Conservation (phyloP, 805 yeast genomes). For the Priceomyces carsonii region DNA sequence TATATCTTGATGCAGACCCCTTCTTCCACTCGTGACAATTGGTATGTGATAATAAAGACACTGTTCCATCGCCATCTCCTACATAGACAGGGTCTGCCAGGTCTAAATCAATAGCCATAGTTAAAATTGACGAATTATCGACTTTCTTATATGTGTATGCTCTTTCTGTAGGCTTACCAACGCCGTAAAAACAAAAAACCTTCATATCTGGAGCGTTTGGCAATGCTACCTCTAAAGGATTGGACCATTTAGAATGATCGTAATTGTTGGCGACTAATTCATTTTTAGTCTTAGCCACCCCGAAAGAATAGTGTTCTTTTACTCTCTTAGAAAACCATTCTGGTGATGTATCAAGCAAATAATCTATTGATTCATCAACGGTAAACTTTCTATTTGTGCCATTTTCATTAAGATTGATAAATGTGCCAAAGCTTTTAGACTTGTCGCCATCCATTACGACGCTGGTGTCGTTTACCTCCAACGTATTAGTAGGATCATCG, state of each 20-base stretch:
- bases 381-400: slow-evolving; percentile 52
- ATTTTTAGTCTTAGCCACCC: slow-evolving; percentile 58
- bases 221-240: slow-evolving; percentile 87
- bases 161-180: slow-evolving; percentile 95
- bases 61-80: slow-evolving; percentile 97
- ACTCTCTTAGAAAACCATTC: slow-evolving; percentile 72
- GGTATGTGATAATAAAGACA: slow-evolving; percentile 80
- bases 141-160: slow-evolving; percentile 79
- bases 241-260: slow-evolving; percentile 84
- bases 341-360: slow-evolving; percentile 65
- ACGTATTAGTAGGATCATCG: slow-evolving; percentile 55
- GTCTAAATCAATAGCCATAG: slow-evolving; percentile 70
- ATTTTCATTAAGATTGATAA: slow-evolving; percentile 60
- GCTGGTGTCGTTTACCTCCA: slow-evolving; percentile 17
- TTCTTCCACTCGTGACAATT: slow-evolving; percentile 92
- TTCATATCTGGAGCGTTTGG: slow-evolving; percentile 95
- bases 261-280: slow-evolving; percentile 67
- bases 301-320: slow-evolving; percentile 72
- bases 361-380: slow-evolving; percentile 65
- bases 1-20: slow-evolving; percentile 58
- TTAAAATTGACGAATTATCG: slow-evolving; percentile 53
- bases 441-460: slow-evolving; percentile 17
- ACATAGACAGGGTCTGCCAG: slow-evolving; percentile 65
- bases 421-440: slow-evolving; percentile 62
- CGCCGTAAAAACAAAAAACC: slow-evolving; percentile 88